Base-by-base conservation (phyloP, 116 monocot genomes). In the Zostera marina region DNA sequence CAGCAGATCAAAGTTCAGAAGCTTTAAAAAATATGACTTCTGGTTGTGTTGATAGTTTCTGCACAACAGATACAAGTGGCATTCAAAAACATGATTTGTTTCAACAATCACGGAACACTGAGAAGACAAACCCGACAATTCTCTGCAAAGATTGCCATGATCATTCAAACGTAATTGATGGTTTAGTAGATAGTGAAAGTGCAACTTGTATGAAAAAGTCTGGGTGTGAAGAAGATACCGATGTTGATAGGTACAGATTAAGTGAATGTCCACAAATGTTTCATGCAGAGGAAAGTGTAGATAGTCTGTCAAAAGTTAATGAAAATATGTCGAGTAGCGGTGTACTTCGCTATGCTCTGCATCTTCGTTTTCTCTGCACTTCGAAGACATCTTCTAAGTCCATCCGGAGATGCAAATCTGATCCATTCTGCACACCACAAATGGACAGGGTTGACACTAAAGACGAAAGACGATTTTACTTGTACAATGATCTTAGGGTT, bases 401-500 rank as follows among this genome's bases (percentile, higher is more conserved):
- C 0, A 47, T 96, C 16, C 72, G 79, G 24, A 77, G 78, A 71
- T 88, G 81, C 54, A 77, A 82, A 80, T 85, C 94, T 58, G 82
- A 85, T 72, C 69, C 68, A 13, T 74, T 77, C 20, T 81, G 88
- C 1, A 73, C 44, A 22, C 79, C 81, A 23, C 17, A 66, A 38
- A 63, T 7, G 44, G 73, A 58, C 25, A 68, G 14, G 58, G 9
- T 56, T 21, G 70, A 72, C 15, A 39, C 10, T 32, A 72, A 81
- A 23, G 78, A 56, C 22, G 94, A 88, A n/a, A 59, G 89, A 20
- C 69, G 81, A n/a, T 88, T 88, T 69, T 85, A 96, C 71, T 57
- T 96, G 54, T 96, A 88, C 70, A 88, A 82, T 79, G 88, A 96
- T 76, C 69, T 96, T 21, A 70, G 85, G 61, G 89, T 85, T 45